Conservation (phyloP, 2,329 filamentous ascomycete species). For the Trichoderma breve region DNA sequence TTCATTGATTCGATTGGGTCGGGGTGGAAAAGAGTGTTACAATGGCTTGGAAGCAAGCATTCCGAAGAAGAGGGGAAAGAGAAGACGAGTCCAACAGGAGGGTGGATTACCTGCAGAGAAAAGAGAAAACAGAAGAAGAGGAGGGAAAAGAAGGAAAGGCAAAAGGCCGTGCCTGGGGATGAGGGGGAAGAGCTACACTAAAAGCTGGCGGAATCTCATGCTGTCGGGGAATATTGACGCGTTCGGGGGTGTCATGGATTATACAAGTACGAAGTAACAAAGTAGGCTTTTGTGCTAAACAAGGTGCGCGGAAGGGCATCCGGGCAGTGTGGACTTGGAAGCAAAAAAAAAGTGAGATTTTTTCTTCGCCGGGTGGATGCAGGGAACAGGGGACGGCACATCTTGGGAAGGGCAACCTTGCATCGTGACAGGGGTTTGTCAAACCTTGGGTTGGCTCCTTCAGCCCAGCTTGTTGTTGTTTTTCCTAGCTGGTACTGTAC, state of each 20-base stretch:
- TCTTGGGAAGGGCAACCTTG: conserved; percentile 19
- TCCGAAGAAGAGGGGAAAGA: background rate
- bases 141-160: background rate
- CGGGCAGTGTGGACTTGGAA: background rate
- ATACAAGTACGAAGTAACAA: background rate
- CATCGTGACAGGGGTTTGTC: conserved; percentile 15
- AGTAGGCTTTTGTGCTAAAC: background rate
- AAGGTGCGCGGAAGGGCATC: conserved; percentile 16
- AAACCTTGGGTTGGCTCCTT: conserved; percentile 6
- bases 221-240: conserved; percentile 12
- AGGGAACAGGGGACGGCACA: conserved; percentile 19
- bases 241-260: background rate
- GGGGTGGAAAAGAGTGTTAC: background rate
- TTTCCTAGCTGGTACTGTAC: background rate
- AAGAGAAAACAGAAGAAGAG: background rate
- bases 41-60: conserved; percentile 1
- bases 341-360: conserved; percentile 13
- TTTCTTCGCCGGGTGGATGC: conserved; percentile 8
- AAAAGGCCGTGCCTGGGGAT: background rate
- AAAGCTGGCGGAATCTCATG: conserved; percentile 8
- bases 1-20: conserved; percentile 14
- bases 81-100: background rate
- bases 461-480: conserved; percentile 16
- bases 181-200: conserved; percentile 18
- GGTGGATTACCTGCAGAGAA: conserved; percentile 1